Base-by-base conservation (phyloP, 2,329 filamentous ascomycete genomes). In the Elsinoe arachidis region DNA sequence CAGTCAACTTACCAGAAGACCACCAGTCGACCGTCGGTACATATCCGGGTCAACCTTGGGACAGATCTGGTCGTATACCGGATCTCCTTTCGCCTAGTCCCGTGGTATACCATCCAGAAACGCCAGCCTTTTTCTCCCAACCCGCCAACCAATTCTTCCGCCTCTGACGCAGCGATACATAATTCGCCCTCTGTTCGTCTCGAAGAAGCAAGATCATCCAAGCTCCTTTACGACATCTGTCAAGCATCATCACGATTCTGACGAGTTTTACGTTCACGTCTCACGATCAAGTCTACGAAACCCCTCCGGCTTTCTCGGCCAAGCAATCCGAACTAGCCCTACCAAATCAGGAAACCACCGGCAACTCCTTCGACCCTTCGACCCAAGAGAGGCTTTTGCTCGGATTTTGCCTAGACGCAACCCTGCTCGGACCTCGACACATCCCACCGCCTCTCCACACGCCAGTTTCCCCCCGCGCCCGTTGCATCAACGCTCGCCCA, bases 141-240 rank as follows among this genome's bases (percentile, higher is more conserved):
- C 19, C 34, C 49, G 15, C 30, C 49, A 39, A 17, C 26, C 26
- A 30, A 30, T 30, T 30, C 4, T 30, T 39, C 49, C 33, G 49
- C 49, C 49, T 53, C 49, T 53, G 33, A 53, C 49, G 49, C 49
- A 53, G 49, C 26, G 33, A 15, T 53, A 53, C 49, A 53, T 53
- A 53, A 53, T 35, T 39, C 12, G 34, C 19, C 33, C 26, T n/a
- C 49, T 37, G 14, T 35, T 39, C 46, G 33, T 35, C 41, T 23
- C 19, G 41, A 46, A 46, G 41, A 46, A 46, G 41, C 41, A 46
- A 46, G 46, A 51, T 19, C 46, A 51, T 51, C 33, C 34, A 11
- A 34, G 26, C 17, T 11, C 15, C 5, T 34, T 34, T 35, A 26
- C 46, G 26, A 34, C 26, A 51, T 51, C 15, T 51, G 46, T 34